phyloP scores from a whole-genome alignment of 345 rosid genomes.

The Gossypium mustelinum region DNA sequence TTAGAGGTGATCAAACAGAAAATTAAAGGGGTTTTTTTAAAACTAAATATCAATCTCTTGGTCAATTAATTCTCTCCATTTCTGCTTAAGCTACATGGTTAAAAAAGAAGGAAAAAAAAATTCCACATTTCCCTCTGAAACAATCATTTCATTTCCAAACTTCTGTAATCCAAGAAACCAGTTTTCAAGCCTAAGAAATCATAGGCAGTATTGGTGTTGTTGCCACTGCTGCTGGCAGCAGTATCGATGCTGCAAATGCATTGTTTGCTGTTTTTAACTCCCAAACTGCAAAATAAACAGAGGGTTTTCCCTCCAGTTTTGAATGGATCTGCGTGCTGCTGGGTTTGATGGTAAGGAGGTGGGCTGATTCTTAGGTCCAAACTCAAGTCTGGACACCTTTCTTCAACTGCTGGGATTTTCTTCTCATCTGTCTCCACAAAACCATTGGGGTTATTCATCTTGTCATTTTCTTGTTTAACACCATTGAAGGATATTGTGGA shows the following conservation, averaged over 20 bases:
- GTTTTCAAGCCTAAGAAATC: constrained; percentile 77
- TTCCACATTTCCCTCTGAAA: background rate
- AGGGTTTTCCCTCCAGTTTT: constrained; percentile 22
- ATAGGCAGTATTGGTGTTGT: constrained; percentile 33
- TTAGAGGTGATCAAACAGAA: constrained; percentile 6
- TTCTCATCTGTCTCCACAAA: constrained; percentile 26
- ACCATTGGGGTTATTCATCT: constrained; percentile 3
- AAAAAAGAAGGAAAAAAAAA: background rate
- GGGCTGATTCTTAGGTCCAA: constrained; percentile 87
- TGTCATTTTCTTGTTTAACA: constrained; percentile 21
- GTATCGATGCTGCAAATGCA: constrained; percentile 38
- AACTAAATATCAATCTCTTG: constrained; percentile 21
- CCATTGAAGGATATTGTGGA: constrained; percentile 38
- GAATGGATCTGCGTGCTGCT: constrained; percentile 20
- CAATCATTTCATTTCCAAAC: constrained; percentile 57
- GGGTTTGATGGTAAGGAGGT: constrained; percentile 47
- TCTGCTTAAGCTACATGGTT: constrained; percentile 14
- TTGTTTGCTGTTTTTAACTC: constrained; percentile 46
- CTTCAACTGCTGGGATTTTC: constrained; percentile 25
- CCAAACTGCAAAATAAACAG: constrained; percentile 56
- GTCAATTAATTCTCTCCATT: constrained; percentile 17
- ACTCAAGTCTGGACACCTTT: constrained; percentile 65
- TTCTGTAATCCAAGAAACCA: constrained; percentile 55
- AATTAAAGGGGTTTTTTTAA: constrained; percentile 9
- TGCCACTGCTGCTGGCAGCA: constrained; percentile 23